Evolutionary conservation across 176 grass and related monocot genomes (phyloP).

Genomic region (Oryza officinalis): DNA sequence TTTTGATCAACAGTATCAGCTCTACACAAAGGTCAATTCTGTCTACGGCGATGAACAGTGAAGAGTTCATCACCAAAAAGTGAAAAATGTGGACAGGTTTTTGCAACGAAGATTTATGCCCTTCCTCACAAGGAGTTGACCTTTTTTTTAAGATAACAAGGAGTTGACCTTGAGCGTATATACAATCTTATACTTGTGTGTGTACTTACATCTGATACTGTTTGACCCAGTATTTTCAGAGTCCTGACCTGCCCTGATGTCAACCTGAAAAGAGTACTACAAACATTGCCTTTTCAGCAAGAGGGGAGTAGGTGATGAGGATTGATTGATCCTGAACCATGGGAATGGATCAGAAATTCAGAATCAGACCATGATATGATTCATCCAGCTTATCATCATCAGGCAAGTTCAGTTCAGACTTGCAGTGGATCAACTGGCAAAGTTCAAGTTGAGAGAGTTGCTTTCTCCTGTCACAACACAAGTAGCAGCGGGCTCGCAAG

Average conservation of each 20-base stretch:
- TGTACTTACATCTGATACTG: not conserved
- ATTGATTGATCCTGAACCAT: not conserved
- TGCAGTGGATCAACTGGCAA: not conserved
- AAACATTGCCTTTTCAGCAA: slow-evolving; percentile 1
- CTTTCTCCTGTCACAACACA: not conserved
- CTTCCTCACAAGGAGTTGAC: not conserved
- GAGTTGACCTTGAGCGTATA: not conserved
- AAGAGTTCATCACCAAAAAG: not conserved
- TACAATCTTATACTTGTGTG: not conserved
- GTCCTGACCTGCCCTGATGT: not conserved
- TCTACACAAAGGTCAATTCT: not conserved
- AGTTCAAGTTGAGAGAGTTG: too few relatives aligned
- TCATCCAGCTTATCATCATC: too few relatives aligned
- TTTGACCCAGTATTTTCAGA: not conserved
- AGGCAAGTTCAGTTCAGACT: too few relatives aligned
- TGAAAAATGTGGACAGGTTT: not conserved
- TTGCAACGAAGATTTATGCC: not conserved
- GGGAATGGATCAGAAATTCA: not conserved
- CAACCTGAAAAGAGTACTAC: not conserved
- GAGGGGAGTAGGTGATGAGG: not conserved
- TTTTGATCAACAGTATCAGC: not conserved
- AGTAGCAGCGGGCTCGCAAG: not conserved
- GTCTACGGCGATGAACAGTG: not conserved
- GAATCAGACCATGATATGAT: not conserved
- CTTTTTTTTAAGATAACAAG: too few relatives aligned